Conservation (phyloP, 192 early-diverging fungal genomes). For the Borealophlyctis nickersoniae region DNA sequence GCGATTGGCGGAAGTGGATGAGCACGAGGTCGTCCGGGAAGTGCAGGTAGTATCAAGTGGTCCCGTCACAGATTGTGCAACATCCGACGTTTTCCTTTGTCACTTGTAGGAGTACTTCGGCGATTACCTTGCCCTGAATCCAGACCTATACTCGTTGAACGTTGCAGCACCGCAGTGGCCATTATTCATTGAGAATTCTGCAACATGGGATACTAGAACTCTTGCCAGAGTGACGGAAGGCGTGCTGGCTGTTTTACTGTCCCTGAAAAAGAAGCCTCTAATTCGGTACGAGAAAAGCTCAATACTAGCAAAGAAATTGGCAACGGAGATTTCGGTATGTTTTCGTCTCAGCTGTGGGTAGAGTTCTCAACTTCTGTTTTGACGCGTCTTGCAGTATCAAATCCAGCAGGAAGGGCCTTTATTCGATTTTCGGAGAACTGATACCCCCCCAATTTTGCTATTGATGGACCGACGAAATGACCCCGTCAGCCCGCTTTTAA, state of each 20-base stretch:
- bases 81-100: not conserved
- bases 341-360: too few relatives aligned
- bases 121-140: slow-evolving; percentile 82
- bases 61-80: slow-evolving; percentile 6
- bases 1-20: slow-evolving; percentile 91
- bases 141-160: slow-evolving; percentile 78
- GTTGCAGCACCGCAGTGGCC: slow-evolving; percentile 57
- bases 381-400: slow-evolving; percentile 71
- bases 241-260: slow-evolving; percentile 69
- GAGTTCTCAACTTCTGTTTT: too few relatives aligned
- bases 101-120: slow-evolving; percentile 79
- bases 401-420: slow-evolving; percentile 70
- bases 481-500: slow-evolving; percentile 89
- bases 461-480: slow-evolving; percentile 94
- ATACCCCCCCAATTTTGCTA: slow-evolving; percentile 82
- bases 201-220: slow-evolving; percentile 76
- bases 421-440: slow-evolving; percentile 76
- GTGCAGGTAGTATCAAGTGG: slow-evolving; percentile 64
- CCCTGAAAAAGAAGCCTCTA: slow-evolving; percentile 86
- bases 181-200: slow-evolving; percentile 68
- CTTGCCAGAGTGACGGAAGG: slow-evolving; percentile 79
- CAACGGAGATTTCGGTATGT: slow-evolving; percentile 70
- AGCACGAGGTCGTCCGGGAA: slow-evolving; percentile 89
- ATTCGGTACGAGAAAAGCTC: slow-evolving; percentile 88
- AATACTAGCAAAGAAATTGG: slow-evolving; percentile 77